These are phyloP conservation scores for Alnus glutinosa DNA, from an alignment of 306 rosid genomes.

Conservation along the genomic window DNA sequence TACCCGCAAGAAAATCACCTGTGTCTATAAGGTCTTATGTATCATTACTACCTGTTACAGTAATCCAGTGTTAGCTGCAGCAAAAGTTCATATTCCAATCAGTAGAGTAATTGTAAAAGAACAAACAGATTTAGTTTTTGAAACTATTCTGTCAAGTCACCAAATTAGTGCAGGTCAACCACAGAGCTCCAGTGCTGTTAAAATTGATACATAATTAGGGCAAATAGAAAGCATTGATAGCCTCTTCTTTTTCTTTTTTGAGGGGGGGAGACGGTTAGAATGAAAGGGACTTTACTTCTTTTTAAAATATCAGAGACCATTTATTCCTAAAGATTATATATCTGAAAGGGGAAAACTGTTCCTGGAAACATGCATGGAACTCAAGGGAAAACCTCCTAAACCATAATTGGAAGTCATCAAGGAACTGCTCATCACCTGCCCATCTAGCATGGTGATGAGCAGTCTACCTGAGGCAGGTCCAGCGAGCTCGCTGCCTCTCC, in stretches of 20 bases:
- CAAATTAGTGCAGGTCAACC: background rate
- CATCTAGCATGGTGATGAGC: background rate
- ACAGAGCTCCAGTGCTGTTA: too few species aligned
- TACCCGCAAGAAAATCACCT: background rate
- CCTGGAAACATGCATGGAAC: background rate
- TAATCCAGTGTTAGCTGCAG: background rate
- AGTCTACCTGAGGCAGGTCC: background rate
- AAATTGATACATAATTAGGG: too few species aligned
- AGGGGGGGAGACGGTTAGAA: too few species aligned
- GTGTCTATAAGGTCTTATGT: too few species aligned
- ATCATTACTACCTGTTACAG: background rate
- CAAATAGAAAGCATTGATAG: background rate
- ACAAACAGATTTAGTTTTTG: background rate
- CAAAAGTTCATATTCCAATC: background rate
- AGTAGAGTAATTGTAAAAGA: background rate
- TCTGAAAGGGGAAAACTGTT: background rate
- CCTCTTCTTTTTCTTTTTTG: background rate
- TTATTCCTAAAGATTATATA: background rate
- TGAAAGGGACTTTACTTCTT: background rate
- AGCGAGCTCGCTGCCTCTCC: background rate
- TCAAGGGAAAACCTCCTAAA: background rate
- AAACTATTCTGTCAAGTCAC: background rate
- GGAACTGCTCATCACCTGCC: background rate
- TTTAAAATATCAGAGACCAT: background rate
- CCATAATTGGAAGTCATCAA: background rate